Evolutionary conservation across 345 rosid species (phyloP), one percentile per base, ranked within the genome.

Genomic region (Viola odorata): DNA sequence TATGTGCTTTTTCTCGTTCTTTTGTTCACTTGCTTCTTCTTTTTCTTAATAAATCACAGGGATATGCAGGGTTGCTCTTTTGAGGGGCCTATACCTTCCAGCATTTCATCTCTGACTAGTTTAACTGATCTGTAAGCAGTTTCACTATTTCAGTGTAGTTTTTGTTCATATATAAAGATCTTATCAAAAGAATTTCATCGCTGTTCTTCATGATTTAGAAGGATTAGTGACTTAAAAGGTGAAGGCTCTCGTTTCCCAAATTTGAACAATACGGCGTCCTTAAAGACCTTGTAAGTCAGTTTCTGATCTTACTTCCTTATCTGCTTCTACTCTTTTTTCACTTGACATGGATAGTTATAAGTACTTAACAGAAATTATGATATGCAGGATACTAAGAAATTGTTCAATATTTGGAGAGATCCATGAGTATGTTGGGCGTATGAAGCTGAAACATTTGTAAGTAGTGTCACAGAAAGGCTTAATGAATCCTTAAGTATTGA

Each of bases 191-290:
- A 23, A 10, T 70, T 10, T 16, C 44, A 36, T 54, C n/a, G 52
- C 50, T 64, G 59, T 57, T 61, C 17, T 60, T 60, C 44, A 58
- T 45, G 49, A 23, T 58, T 53, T 64, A 91, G 98, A 77, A 85
- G 96, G 81, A 84, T 91, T 49, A 80, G 86, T 58, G 95, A 91
- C 65, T 71, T 91, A 58, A 81, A 77, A 77, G 95, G 89, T 57
- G 62, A 53, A 65, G 57, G 50, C 3, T 81, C 86, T 63, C 42
- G 81, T 48, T 88, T 91, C 70, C 98, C 92, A 4, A 68, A 51
- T 1, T 59, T 91, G 70, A 62, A 41, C 5, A 62, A 73, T n/a
- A 62, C 83, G 85, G 60, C 76, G 15, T 83, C 88, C 50, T 61
- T 91, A 57, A 91, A 81, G 84, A 80, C 86, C 41, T 53, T 91